These are phyloP conservation scores for Mucor circinelloides DNA, from an alignment of 371 early-diverging fungal genomes.

Conservation along the genomic window DNA sequence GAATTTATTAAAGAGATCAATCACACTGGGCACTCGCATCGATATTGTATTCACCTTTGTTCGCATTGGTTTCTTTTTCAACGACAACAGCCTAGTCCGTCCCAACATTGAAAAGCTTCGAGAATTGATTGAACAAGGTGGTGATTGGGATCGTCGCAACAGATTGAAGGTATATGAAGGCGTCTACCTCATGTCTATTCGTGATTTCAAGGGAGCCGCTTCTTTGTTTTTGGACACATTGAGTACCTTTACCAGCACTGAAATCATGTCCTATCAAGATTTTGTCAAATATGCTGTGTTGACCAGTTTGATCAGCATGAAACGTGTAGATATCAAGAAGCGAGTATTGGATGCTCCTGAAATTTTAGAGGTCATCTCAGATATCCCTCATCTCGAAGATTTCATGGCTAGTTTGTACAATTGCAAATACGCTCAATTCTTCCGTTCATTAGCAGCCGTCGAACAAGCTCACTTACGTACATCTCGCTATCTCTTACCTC, in stretches of 20 bases:
- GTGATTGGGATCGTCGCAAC: slow-evolving; percentile 99
- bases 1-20: slow-evolving; percentile 81
- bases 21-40: slow-evolving; percentile 89
- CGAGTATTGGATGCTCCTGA: slow-evolving; percentile 92
- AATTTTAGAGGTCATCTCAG: slow-evolving; percentile 92
- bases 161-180: slow-evolving; percentile 98
- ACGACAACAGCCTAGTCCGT: slow-evolving; percentile 78
- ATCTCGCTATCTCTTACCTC: slow-evolving; percentile 75
- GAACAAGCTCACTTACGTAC: slow-evolving; percentile 54
- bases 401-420: slow-evolving; percentile 90
- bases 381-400: slow-evolving; percentile 84
- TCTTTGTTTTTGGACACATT: slow-evolving; percentile 91
- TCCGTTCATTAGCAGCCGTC: slow-evolving; percentile 65
- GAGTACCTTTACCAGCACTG: slow-evolving; percentile 97
- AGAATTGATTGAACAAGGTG: slow-evolving; percentile 94
- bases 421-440: slow-evolving; percentile 94
- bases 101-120: slow-evolving; percentile 83
- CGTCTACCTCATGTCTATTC: slow-evolving; percentile 88
- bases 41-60: slow-evolving; percentile 92
- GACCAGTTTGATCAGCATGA: slow-evolving; percentile 85
- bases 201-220: slow-evolving; percentile 95
- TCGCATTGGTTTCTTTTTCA: slow-evolving; percentile 94
- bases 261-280: slow-evolving; percentile 96
- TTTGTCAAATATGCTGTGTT: slow-evolving; percentile 96
- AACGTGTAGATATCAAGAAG: slow-evolving; percentile 92